Evolutionary conservation across 1,284 basidiomycete genomes (phyloP).

Genomic region (Cryptococcus jaspeensis): DNA sequence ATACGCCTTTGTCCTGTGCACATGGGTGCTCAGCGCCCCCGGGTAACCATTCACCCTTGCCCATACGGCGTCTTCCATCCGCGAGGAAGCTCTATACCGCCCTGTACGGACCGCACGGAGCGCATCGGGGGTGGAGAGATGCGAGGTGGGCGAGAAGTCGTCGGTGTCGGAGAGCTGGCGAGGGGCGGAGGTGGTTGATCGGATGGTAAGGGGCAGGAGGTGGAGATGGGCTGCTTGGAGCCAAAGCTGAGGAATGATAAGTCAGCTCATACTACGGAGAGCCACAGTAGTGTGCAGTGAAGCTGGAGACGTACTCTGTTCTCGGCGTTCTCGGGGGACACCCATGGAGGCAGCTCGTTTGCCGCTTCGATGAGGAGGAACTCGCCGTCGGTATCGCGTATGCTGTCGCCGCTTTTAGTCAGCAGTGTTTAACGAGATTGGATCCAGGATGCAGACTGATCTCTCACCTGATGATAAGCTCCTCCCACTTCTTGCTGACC

Average conservation of each 20-base stretch:
- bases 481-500: conserved; percentile 71
- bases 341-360: conserved; percentile 83
- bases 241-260: conserved; percentile 69
- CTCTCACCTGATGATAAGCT: conserved; percentile 61
- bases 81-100: conserved; percentile 56
- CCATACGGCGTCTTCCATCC: conserved; percentile 66
- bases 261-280: conserved; percentile 29
- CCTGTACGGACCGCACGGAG: conserved; percentile 58
- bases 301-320: conserved; percentile 71
- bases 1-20: conserved; percentile 76
- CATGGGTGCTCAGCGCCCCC: conserved; percentile 63
- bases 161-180: conserved; percentile 60
- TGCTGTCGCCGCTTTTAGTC: conserved; percentile 46
- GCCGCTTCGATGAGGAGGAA: conserved; percentile 97
- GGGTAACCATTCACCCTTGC: conserved; percentile 72
- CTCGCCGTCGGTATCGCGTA: conserved; percentile 89
- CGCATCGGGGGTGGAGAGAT: conserved; percentile 57
- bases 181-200: conserved; percentile 63
- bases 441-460: conserved; percentile 10
- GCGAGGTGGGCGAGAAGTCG: conserved; percentile 26
- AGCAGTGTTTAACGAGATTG: too few species aligned
- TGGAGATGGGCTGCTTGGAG: conserved; percentile 78
- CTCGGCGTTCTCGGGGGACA: conserved; percentile 82
- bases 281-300: too few species aligned
- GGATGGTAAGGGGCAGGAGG: conserved; percentile 73